Evolutionary conservation across 352 stramenopile genomes (phyloP), one percentile per base, ranked within the genome.

Genomic region (Pythium catenulatum): DNA sequence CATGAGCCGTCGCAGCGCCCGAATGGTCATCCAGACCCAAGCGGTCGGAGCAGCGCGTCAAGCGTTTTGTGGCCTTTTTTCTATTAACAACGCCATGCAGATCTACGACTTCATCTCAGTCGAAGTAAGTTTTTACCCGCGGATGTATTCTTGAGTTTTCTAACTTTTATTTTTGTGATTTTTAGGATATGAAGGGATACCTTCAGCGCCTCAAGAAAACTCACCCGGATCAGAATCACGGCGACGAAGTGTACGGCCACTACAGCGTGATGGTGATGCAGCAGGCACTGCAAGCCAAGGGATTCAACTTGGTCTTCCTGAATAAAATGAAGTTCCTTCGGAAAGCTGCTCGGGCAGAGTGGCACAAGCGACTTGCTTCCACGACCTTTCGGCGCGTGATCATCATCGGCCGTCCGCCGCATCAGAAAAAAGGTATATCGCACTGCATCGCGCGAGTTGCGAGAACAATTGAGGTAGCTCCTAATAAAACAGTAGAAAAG

Each of bases 11-110:
- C 13, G 54, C 13, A 17, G 54, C 25, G 30, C 17, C 54, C 21
- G 32, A 11, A 11, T 65, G 25, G 54, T 65, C 32, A 27, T 65
- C 17, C 54, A 65, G 54, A 30, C 54, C 13, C 54, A 65, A 27
- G 21, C 54, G 17, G 54, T 27, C 30, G 25, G 21, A n/a, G n/a
- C n/a, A n/a, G n/a, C n/a, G n/a, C n/a, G n/a, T n/a, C n/a, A n/a
- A n/a, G 61, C 61, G 32, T 72, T 72, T 46, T 72, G 61, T 46
- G 61, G 61, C 8, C 27, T 72, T 25, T 72, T 72, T 72, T 72
- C 34, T 21, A 72, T 72, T 32, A 72, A 39, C 61, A 72, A 72
- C 43, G 61, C 27, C 30, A 72, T 72, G 61, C 61, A 72, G 43
- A 15, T 37, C 21, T 27, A 46, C 30, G 32, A 72, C 36, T 72